These are phyloP conservation scores for Fusarium torulosum DNA, from an alignment of 2,329 filamentous ascomycete genomes.

Conservation along the genomic window DNA sequence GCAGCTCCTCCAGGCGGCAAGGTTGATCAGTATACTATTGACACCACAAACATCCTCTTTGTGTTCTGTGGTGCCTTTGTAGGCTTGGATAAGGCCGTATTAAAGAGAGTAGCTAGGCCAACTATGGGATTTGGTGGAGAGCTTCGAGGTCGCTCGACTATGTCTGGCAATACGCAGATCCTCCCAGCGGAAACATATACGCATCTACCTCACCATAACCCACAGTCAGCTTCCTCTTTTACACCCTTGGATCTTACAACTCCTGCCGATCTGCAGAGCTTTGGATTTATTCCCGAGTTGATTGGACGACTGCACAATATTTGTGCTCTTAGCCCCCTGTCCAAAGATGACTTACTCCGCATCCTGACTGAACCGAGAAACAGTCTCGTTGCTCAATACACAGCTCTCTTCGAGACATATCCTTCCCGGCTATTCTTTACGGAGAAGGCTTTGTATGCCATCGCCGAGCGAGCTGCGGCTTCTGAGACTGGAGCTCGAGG, in stretches of 20 bases:
- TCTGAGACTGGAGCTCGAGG: slow-evolving; percentile 82
- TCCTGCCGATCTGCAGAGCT: slow-evolving; percentile 82
- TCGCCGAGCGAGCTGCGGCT: slow-evolving; percentile 75
- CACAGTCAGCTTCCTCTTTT: slow-evolving; percentile 56
- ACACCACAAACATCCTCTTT: slow-evolving; percentile 97
- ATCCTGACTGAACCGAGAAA: slow-evolving; percentile 95
- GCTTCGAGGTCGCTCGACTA: slow-evolving; percentile 70
- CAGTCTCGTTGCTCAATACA: slow-evolving; percentile 88
- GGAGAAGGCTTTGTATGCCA: slow-evolving; percentile 79
- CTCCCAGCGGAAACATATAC: slow-evolving; percentile 73
- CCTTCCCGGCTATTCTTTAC: slow-evolving; percentile 89
- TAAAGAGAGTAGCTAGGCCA: slow-evolving; percentile 85
- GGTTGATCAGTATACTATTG: slow-evolving; percentile 77
- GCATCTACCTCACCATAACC: slow-evolving; percentile 68
- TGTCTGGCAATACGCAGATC: slow-evolving; percentile 64
- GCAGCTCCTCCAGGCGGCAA: slow-evolving; percentile 62
- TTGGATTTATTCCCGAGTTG: slow-evolving; percentile 94
- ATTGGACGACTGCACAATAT: slow-evolving; percentile 95
- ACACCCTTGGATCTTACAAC: slow-evolving; percentile 78
- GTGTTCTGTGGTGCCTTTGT: slow-evolving; percentile 97
- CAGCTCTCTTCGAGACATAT: slow-evolving; percentile 82
- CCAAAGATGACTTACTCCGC: slow-evolving; percentile 76
- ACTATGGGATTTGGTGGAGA: slow-evolving; percentile 93
- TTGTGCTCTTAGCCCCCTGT: slow-evolving; percentile 84
- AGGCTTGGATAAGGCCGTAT: slow-evolving; percentile 86